Evolutionary conservation across 2,329 filamentous ascomycete genomes (phyloP).

Genomic region (Aschersonia sp.): DNA sequence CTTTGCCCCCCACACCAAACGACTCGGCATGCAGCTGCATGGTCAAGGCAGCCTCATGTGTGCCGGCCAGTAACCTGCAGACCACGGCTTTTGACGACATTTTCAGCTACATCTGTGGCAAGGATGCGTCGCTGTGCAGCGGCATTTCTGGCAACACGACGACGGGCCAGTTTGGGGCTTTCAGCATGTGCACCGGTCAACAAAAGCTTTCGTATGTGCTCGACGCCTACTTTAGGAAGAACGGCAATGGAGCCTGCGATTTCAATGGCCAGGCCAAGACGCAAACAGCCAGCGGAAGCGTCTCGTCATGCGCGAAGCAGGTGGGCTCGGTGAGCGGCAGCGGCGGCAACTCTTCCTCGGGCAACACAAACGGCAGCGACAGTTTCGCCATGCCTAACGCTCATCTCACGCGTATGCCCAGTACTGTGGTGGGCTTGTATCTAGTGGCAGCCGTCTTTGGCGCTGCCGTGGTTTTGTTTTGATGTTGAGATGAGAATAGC

Average conservation of each 20-base stretch:
- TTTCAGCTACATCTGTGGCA: conserved; percentile 63
- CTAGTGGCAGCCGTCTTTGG: conserved; percentile 33
- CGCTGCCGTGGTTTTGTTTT: conserved; percentile 37
- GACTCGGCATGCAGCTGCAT: conserved; percentile 74
- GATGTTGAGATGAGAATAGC: background rate
- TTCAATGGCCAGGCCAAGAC: conserved; percentile 53
- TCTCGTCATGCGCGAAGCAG: conserved; percentile 44
- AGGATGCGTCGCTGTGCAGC: conserved; percentile 38
- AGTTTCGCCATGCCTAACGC: conserved; percentile 21
- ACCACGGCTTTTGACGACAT: conserved; percentile 49
- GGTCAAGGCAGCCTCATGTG: conserved; percentile 60
- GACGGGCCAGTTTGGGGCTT: conserved; percentile 49
- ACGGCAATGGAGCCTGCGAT: conserved; percentile 45
- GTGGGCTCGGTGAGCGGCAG: conserved; percentile 29
- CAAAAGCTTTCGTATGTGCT: conserved; percentile 63
- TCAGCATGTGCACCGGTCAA: conserved; percentile 59
- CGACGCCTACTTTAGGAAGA: conserved; percentile 54
- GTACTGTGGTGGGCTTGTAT: conserved; percentile 34
- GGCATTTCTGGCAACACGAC: conserved; percentile 43
- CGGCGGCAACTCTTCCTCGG: background rate
- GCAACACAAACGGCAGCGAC: conserved; percentile 5
- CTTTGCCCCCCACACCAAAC: conserved; percentile 75
- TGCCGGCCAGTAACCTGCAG: conserved; percentile 42
- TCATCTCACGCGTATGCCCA: conserved; percentile 24
- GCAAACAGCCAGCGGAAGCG: conserved; percentile 30